Conservation (phyloP, 2,329 filamentous ascomycete species). For the Fusarium clavum region DNA sequence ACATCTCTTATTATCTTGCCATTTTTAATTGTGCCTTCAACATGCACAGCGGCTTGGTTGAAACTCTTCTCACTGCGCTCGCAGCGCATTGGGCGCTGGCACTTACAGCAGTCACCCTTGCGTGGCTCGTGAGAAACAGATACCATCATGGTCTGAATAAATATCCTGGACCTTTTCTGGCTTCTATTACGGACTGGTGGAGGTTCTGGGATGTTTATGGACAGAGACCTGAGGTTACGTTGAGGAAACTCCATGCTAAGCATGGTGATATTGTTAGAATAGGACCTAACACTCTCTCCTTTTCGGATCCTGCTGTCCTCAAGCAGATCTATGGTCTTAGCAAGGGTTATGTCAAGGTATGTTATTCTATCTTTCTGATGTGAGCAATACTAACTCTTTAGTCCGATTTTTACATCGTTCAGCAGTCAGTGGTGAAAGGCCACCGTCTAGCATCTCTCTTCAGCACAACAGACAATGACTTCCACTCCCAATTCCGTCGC, state of each 20-base stretch:
- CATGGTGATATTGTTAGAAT: conserved; percentile 80
- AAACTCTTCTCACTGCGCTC: conserved; percentile 31
- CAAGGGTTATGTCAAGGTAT: conserved; percentile 82
- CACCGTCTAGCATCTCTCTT: conserved; percentile 78
- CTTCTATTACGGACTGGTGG: conserved; percentile 76
- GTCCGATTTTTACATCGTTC: conserved; percentile 85
- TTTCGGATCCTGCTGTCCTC: conserved; percentile 78
- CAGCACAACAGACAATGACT: conserved; percentile 78
- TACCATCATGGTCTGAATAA: conserved; percentile 70
- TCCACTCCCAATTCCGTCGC: conserved; percentile 79
- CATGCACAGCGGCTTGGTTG: conserved; percentile 42
- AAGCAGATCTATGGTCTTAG: conserved; percentile 85
- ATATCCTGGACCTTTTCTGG: conserved; percentile 78
- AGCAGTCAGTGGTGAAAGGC: conserved; percentile 78
- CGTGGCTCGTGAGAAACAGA: conserved; percentile 39
- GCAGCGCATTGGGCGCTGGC: conserved; percentile 39
- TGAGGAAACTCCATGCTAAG: conserved; percentile 74
- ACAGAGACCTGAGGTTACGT: conserved; percentile 72
- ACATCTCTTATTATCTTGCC: not conserved
- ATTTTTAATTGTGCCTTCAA: conserved; percentile 25
- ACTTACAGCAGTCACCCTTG: conserved; percentile 8
- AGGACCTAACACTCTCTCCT: conserved; percentile 79
- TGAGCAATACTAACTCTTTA: conserved; percentile 47
- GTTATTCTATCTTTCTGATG: conserved; percentile 55
- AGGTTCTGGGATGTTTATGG: conserved; percentile 75